Evolutionary conservation across 306 rosid species (phyloP).

Genomic region (Vicia faba): DNA sequence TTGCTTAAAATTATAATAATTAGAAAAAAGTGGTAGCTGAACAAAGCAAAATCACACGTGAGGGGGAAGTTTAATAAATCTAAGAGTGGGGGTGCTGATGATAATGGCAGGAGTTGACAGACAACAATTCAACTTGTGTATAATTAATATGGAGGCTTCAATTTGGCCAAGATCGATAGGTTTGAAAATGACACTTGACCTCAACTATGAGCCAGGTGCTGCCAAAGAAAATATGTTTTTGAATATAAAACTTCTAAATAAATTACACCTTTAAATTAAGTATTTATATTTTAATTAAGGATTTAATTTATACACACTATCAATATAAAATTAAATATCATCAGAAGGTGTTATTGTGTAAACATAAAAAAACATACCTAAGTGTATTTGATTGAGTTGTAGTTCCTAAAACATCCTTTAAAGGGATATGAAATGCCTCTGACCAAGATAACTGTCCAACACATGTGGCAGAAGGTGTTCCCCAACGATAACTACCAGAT

Average conservation of each 20-base stretch:
- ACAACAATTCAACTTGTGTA: neutral
- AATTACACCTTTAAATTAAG: too few relatives aligned
- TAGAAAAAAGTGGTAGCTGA: neutral
- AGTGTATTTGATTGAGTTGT: conserved; percentile 40
- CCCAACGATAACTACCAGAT: conserved; percentile 91
- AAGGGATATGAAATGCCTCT: conserved; percentile 87
- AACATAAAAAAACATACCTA: conserved; percentile 48
- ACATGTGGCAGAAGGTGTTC: conserved; percentile 80
- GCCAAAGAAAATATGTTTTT: neutral
- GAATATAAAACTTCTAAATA: neutral
- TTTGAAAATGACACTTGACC: neutral
- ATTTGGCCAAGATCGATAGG: neutral
- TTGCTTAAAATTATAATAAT: too few relatives aligned
- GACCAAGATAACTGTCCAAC: conserved; percentile 83
- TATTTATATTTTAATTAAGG: too few relatives aligned
- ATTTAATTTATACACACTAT: too few relatives aligned
- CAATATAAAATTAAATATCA: too few relatives aligned
- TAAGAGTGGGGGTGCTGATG: neutral
- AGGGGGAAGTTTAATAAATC: neutral
- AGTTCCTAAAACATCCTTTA: conserved; percentile 48
- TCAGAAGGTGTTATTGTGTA: too few relatives aligned
- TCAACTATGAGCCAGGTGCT: neutral
- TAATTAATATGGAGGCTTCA: neutral
- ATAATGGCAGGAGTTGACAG: neutral
- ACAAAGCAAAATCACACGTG: neutral